Percentiles rank a stretch among this genome's conserved stretches.
phyloP scores from a whole-genome alignment of 192 early-diverging fungal genomes.

The Mycoemilia scoparia region DNA sequence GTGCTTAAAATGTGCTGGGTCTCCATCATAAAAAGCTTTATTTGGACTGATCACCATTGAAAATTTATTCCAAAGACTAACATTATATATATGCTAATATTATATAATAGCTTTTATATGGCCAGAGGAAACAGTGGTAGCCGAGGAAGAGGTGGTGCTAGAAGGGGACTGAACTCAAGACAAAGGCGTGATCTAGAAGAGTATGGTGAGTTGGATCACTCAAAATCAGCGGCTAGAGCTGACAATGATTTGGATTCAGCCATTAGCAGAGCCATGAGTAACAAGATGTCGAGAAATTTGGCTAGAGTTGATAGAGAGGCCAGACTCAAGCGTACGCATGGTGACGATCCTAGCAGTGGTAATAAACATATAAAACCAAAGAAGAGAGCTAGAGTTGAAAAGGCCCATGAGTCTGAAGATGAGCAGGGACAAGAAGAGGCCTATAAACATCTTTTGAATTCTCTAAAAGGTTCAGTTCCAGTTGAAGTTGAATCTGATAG shows the following conservation, averaged over 20 bases:
- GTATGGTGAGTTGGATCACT: slow-evolving; percentile 50
- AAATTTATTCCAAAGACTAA: too few relatives aligned
- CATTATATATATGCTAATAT: too few relatives aligned
- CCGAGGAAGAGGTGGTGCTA: too few relatives aligned
- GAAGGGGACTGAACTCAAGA: too few relatives aligned
- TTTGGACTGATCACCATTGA: too few relatives aligned
- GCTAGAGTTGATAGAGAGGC: neutral
- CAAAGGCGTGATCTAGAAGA: slow-evolving; percentile 50
- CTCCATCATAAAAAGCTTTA: too few relatives aligned
- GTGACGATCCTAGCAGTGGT: neutral
- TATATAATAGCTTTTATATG: too few relatives aligned
- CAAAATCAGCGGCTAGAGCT: slow-evolving; percentile 9
- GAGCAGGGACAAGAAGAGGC: slow-evolving; percentile 2
- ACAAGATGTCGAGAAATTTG: slow-evolving; percentile 1
- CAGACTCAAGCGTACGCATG: neutral
- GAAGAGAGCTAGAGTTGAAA: slow-evolving; percentile 2
- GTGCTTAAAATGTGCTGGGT: too few relatives aligned
- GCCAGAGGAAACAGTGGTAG: too few relatives aligned
- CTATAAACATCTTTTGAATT: neutral
- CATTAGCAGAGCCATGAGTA: slow-evolving; percentile 24
- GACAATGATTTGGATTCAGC: slow-evolving; percentile 19
- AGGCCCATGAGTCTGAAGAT: too few relatives aligned
- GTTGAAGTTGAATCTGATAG: neutral
- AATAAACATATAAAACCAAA: neutral
- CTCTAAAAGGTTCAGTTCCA: neutral